These are phyloP conservation scores for Cystoisospora suis DNA, from an alignment of 169 alveolate genomes.

Conservation along the genomic window DNA sequence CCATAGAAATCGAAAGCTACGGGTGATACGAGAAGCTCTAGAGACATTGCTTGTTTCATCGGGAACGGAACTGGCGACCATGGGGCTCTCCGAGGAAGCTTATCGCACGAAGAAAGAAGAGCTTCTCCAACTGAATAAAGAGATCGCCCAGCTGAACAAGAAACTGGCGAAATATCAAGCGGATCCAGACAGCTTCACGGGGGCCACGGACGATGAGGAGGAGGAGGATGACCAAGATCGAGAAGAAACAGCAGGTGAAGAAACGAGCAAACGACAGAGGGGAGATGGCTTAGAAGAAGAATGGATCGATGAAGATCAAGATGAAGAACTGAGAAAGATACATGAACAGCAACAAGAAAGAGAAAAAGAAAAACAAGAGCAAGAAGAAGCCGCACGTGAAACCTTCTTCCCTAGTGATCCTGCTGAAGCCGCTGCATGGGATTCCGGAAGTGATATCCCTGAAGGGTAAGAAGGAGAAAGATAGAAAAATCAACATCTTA, in stretches of 20 bases:
- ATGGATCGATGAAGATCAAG: background rate
- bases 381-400: background rate
- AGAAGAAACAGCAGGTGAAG: no score
- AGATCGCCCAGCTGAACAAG: conserved; percentile 57
- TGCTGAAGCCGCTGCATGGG: background rate
- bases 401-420: background rate
- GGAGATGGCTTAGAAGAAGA: no score
- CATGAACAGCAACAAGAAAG: background rate
- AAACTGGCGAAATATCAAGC: conserved; percentile 46
- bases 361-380: background rate
- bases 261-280: no score
- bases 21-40: conserved; percentile 48
- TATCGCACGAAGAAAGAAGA: conserved; percentile 57
- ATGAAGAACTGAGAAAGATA: background rate
- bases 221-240: background rate
- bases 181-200: conserved; percentile 34
- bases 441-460: background rate
- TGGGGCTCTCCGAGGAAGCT: conserved; percentile 56
- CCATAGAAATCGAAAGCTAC: conserved; percentile 63
- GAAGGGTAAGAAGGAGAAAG: background rate
- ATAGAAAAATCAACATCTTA: background rate
- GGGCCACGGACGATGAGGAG: background rate
- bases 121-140: conserved; percentile 37
- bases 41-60: conserved; percentile 23
- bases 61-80: conserved; percentile 12